Evolutionary conservation across 2,329 filamentous ascomycete species (phyloP).

Genomic region (Paraconiothyrium brasiliense): DNA sequence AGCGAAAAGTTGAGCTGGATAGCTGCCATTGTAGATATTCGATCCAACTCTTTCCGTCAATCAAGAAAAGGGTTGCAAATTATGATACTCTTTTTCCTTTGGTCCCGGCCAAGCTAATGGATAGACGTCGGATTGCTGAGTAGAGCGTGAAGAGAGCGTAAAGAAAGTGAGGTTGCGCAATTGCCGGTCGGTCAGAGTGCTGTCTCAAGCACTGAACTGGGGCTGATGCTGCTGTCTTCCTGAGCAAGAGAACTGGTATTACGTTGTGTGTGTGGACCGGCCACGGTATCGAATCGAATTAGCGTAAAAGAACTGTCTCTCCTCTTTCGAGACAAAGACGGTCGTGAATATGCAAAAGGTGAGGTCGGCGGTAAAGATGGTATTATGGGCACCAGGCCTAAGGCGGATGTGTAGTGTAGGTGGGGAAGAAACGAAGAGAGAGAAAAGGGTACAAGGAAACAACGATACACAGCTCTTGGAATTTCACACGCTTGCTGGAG

Average conservation of each 20-base stretch:
- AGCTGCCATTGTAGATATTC: slow-evolving; percentile 73
- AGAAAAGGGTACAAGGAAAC: slow-evolving; percentile 55
- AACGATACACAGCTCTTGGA: slow-evolving; percentile 60
- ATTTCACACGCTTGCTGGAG: slow-evolving; percentile 63
- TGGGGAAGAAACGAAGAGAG: slow-evolving; percentile 51
- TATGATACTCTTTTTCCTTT: slow-evolving; percentile 37
- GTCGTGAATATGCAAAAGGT: slow-evolving; percentile 29
- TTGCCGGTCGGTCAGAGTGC: slow-evolving; percentile 31
- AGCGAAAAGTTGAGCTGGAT: slow-evolving; percentile 96
- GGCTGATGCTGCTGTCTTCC: slow-evolving; percentile 37
- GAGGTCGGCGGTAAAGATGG: slow-evolving; percentile 29
- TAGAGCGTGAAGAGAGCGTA: slow-evolving; percentile 44
- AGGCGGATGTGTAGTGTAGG: slow-evolving; percentile 20
- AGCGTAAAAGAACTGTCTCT: slow-evolving; percentile 34
- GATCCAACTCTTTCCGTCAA: slow-evolving; percentile 34
- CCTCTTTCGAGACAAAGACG: slow-evolving; percentile 29
- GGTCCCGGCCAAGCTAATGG: slow-evolving; percentile 50
- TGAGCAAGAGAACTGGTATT: slow-evolving; percentile 62
- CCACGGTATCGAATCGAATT: slow-evolving; percentile 51
- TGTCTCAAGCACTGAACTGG: slow-evolving; percentile 26
- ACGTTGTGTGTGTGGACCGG: slow-evolving; percentile 54
- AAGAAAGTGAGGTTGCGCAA: slow-evolving; percentile 44
- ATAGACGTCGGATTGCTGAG: slow-evolving; percentile 49
- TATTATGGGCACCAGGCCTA: slow-evolving; percentile 59
- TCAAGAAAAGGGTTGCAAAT: slow-evolving; percentile 18